Evolutionary conservation across 805 yeast genomes (phyloP), one percentile per base, ranked within the genome.

Genomic region (Grigorovia jiainica): DNA sequence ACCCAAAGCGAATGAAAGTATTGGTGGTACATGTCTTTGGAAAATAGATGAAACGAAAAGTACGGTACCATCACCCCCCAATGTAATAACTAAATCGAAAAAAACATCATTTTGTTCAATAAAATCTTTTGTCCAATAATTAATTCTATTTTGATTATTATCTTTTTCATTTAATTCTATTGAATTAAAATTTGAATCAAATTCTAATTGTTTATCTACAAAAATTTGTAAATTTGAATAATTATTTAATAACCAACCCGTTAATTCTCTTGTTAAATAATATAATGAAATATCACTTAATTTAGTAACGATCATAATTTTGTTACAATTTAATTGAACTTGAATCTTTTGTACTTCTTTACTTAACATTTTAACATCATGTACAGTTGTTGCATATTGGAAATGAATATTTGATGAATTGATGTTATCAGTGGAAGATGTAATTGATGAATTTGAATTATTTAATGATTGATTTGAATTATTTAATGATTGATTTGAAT

Each of bases 31-130:
- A 38, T 75, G 73, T 43, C 73, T 67, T 63, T 84, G 94, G 62
- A 92, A 92, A 33, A 87, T 67, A 43, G 92, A 81, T 2, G 95
- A 87, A 0, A 90, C 90, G 54, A 82, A 82, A 8, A 90, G 66
- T 38, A 90, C 95, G 0, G 98, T 92, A 7, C 98, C 97, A 57
- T 92, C 98, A 15, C 98, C 98, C 19, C 98, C 98, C 7, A 92
- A 68, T 0, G 97, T 86, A 35, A 90, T 76, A 2, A 87, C 80
- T 45, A 89, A 66, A 59, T 90, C 97, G 48, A 79, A 75, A 36
- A 67, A 53, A 29, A 72, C 70, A n/a, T 58, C 57, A 42, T 57
- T 47, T 38, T 57, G 39, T 43, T 62, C 52, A 10, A 85, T 73
- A 42, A 80, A 66, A 16, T 70, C 70, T 39, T 77, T 73, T 40